phyloP scores from a whole-genome alignment of 306 rosid species.

The Gynostemma pentaphyllum region DNA sequence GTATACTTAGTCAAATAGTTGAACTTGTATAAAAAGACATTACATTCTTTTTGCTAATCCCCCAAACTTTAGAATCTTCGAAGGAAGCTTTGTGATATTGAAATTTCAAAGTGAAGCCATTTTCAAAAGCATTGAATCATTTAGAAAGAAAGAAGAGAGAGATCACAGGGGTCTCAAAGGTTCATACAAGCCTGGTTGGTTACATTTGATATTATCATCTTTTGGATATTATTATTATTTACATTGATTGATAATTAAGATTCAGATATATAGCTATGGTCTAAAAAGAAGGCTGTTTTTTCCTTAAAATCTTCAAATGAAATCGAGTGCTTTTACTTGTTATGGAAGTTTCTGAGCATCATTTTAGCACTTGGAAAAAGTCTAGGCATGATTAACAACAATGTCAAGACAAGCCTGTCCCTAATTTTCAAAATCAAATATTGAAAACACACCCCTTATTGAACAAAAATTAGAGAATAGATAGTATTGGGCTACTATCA shows the following conservation, averaged over 20 bases:
- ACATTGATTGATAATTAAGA: not conserved
- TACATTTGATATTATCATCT: no score
- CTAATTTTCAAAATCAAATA: not conserved
- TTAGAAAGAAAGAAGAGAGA: not conserved
- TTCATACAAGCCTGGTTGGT: conserved; percentile 2
- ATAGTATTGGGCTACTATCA: no score
- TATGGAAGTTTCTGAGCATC: not conserved
- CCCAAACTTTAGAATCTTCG: conserved; percentile 12
- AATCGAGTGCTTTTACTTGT: no score
- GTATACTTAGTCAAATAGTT: not conserved
- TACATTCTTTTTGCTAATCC: conserved; percentile 1
- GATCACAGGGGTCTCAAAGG: not conserved
- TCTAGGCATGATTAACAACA: not conserved
- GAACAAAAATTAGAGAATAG: not conserved
- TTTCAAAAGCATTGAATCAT: conserved; percentile 1
- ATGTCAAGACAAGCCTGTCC: not conserved
- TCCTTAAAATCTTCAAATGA: no score
- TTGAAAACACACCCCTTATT: not conserved
- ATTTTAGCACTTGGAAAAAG: not conserved
- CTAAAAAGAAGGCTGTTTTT: not conserved
- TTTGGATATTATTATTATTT: no score
- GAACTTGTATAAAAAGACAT: not conserved
- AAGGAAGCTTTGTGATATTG: not conserved
- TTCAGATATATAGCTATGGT: not conserved
- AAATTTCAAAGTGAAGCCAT: not conserved